Evolutionary conservation across 148 eudicot genomes (phyloP).

Genomic region (Vaccinium macrocarpon): DNA sequence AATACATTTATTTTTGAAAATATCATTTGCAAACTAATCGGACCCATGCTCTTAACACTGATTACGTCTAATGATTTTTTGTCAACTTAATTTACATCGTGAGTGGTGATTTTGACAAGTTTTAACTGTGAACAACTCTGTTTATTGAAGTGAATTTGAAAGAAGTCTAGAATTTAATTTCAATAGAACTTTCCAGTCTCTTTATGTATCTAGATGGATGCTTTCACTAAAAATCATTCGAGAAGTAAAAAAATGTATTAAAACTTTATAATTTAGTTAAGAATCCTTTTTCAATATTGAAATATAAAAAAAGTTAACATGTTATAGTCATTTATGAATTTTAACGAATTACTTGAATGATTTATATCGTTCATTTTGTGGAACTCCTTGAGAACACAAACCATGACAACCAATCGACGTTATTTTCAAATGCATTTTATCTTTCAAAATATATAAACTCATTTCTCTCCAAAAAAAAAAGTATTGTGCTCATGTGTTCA

Average conservation of each 20-base stretch:
- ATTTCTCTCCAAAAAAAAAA: background rate
- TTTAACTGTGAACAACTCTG: no score
- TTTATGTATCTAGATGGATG: background rate
- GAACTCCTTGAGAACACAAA: background rate
- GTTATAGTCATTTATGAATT: background rate
- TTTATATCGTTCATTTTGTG: background rate
- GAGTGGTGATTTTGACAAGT: no score
- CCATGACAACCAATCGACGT: background rate
- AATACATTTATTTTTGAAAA: no score
- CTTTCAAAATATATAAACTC: background rate
- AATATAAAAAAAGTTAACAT: background rate
- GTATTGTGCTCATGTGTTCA: background rate
- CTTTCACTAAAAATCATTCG: background rate
- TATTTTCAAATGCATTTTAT: background rate
- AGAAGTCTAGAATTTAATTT: no score
- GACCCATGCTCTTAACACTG: no score
- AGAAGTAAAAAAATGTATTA: background rate
- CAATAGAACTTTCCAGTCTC: background rate
- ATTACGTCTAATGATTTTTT: no score
- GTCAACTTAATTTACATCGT: no score
- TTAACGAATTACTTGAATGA: background rate
- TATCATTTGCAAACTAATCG: no score
- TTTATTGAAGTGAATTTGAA: no score
- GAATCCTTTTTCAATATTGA: background rate
- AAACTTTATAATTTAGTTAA: no score